A percentile compares a stretch with the other conserved stretches of the same genome.
These are phyloP conservation scores for Ustilago esculenta DNA, from an alignment of 1,284 basidiomycete genomes.

Conservation along the genomic window DNA sequence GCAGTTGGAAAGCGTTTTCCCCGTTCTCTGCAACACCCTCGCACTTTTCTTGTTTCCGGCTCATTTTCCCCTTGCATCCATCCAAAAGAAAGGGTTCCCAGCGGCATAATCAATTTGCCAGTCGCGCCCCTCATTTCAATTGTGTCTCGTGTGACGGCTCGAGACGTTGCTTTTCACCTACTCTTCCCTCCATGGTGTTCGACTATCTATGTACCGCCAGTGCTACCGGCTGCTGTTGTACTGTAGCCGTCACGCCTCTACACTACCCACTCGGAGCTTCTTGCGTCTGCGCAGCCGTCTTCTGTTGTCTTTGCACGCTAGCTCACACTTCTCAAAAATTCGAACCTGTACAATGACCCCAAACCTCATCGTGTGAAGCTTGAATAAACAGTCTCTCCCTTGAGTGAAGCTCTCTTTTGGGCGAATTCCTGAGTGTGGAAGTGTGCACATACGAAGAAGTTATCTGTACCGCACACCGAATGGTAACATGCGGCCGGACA, in stretches of 20 bases:
- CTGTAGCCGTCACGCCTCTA: conserved; percentile 2
- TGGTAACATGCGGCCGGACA: no score
- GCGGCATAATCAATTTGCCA: conserved; percentile 17
- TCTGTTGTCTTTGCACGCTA: conserved; percentile 33
- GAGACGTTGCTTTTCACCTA: conserved; percentile 14
- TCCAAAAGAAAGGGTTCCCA: conserved; percentile 25
- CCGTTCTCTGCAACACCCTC: conserved; percentile 22
- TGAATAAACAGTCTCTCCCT: no score
- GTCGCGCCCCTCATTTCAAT: conserved; percentile 18
- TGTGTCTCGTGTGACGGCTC: conserved; percentile 38
- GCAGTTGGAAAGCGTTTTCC: conserved; percentile 6
- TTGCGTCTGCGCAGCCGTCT: conserved; percentile 38
- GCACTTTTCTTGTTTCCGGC: conserved; percentile 24
- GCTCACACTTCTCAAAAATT: conserved; percentile 26
- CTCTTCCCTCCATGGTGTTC: conserved; percentile 1
- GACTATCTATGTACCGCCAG: not conserved
- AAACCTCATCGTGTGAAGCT: no score
- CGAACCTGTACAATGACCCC: conserved; percentile 48
- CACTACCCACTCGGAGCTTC: conserved; percentile 23
- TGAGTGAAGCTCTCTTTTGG: no score
- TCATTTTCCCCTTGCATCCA: conserved; percentile 20
- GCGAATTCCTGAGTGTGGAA: no score
- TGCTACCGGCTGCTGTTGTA: conserved; percentile 5
- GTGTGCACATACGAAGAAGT: no score
- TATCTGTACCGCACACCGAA: no score